Evolutionary conservation across 2,329 filamentous ascomycete genomes (phyloP), one percentile per base, ranked within the genome.

Genomic region (Aspergillus proliferans): DNA sequence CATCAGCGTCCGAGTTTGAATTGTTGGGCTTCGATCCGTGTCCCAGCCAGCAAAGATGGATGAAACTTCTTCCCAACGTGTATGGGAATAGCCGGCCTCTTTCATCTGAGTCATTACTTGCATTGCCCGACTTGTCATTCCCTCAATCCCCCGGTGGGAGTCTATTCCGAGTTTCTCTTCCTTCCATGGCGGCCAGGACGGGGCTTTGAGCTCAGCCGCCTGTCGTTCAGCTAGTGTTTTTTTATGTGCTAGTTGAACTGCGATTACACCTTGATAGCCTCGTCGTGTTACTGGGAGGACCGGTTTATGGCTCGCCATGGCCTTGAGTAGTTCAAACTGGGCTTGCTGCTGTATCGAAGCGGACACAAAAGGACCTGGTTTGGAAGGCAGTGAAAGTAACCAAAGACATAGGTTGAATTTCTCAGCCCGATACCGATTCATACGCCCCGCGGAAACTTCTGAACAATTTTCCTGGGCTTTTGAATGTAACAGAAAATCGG

Each of bases 141-240:
- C 76, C 38, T 81, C 76, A 42, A 76, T 74, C 9, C 74, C 77
- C 47, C 81, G 76, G 12, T 74, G 70, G n/a, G 75, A 73, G 58
- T 85, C 82, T 59, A 84, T 79, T 1, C 79, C 81, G 14, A 79
- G 76, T 47, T 73, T 79, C 43, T 81, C 77, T 58, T 81, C 76
- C 61, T 83, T 84, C 81, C 81, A 85, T 0, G 82, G 82, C 12
- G 82, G 82, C 82, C 82, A 85, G 6, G 79, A 81, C 7, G 74
- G 67, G 2, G 79, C 74, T 67, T 85, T 83, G 18, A 83, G 67
- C 41, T 72, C 67, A 2, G 81, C 81, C 74, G 80, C 84, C 50
- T 79, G 71, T 24, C 69, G 74, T 58, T 85, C 82, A 24, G 69
- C 65, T 0, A 56, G 34, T 1, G 80, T 82, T 61, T 85, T 85